A percentile compares a stretch with the other conserved stretches of the same genome.
Conservation (phyloP, 441 rosid genomes). For the Jatropha multifida region DNA sequence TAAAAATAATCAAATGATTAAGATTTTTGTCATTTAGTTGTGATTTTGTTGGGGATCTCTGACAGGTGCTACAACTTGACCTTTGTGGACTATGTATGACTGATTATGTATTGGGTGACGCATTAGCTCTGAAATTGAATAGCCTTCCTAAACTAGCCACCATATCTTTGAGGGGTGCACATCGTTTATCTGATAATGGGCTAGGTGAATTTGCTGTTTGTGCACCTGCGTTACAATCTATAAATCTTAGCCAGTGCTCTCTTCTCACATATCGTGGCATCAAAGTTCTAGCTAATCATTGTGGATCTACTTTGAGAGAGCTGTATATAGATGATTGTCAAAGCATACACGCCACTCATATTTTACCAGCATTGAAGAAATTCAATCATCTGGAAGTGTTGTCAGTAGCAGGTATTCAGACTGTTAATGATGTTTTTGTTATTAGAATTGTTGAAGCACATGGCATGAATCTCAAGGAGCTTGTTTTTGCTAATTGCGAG, state of each 20-base stretch:
- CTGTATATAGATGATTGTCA: constrained; percentile 48
- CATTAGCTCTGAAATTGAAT: constrained; percentile 25
- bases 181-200: constrained; percentile 38
- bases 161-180: constrained; percentile 46
- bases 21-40: constrained; percentile 5
- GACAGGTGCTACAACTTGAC: constrained; percentile 49
- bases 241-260: constrained; percentile 46
- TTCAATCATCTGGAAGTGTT: constrained; percentile 35
- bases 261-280: constrained; percentile 38
- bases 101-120: constrained; percentile 26
- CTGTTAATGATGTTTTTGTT: constrained; percentile 33
- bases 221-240: constrained; percentile 41
- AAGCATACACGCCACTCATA: constrained; percentile 28
- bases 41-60: constrained; percentile 16
- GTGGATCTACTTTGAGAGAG: constrained; percentile 40
- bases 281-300: constrained; percentile 26
- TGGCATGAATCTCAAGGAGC: constrained; percentile 43
- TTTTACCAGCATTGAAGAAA: constrained; percentile 33
- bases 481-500: constrained; percentile 44
- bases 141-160: constrained; percentile 34
- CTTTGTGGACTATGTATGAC: constrained; percentile 39
- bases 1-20: neutral
- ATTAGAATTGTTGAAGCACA: constrained; percentile 21
- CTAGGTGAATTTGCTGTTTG: constrained; percentile 26
- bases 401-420: constrained; percentile 37